Evolutionary conservation across 495 filamentous ascomycete genomes (phyloP).

Genomic region (Choiromyces venosus): DNA sequence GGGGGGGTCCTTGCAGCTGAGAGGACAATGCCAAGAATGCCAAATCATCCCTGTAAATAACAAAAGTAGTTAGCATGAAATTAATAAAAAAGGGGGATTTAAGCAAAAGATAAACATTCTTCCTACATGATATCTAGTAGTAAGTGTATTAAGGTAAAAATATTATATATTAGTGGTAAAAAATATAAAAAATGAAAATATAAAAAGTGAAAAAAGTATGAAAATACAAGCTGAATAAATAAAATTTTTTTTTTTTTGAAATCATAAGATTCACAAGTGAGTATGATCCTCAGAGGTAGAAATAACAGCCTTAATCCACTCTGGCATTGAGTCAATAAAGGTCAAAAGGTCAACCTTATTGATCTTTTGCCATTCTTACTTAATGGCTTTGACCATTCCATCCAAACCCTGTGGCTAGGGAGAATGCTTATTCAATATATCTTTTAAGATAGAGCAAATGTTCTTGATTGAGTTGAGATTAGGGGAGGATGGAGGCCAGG

Average conservation of each 20-base stretch:
- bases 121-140: too few species aligned
- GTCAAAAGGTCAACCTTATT: slow-evolving; percentile 7
- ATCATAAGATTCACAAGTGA: too few species aligned
- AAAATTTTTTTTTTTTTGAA: too few species aligned
- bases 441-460: slow-evolving; percentile 23
- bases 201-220: slow-evolving; percentile 15
- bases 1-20: too few species aligned
- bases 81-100: too few species aligned
- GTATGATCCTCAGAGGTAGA: background rate
- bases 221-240: slow-evolving; percentile 15
- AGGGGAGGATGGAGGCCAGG: slow-evolving; percentile 15
- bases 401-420: background rate
- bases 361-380: slow-evolving; percentile 17
- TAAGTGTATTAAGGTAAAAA: too few species aligned
- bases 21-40: too few species aligned
- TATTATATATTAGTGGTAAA: too few species aligned
- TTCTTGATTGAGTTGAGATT: slow-evolving; percentile 25
- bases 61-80: too few species aligned
- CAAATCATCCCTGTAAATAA: too few species aligned
- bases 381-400: slow-evolving; percentile 3
- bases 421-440: slow-evolving; percentile 4
- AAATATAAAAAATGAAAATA: slow-evolving; percentile 6
- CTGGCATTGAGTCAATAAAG: slow-evolving; percentile 15
- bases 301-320: slow-evolving; percentile 12
- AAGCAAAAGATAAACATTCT: too few species aligned